A percentile compares a stretch with the other conserved stretches of the same genome.
Conservation (phyloP, 1,284 basidiomycete species). For the Neonothopanus nambi region DNA sequence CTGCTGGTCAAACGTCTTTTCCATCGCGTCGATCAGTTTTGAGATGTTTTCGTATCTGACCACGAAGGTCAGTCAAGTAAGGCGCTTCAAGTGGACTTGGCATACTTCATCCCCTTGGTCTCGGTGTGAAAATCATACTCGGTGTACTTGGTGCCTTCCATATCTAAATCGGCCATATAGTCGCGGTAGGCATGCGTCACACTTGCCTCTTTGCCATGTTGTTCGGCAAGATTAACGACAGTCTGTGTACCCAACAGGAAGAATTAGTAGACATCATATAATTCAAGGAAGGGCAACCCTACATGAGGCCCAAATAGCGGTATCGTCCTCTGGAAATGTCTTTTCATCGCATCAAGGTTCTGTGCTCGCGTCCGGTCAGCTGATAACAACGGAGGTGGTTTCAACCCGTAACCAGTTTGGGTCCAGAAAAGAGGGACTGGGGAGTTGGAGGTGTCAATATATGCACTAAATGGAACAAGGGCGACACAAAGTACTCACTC, state of each 20-base stretch:
- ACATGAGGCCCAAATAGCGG: conserved; percentile 80
- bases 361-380: conserved; percentile 75
- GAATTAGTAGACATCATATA: not conserved
- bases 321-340: conserved; percentile 75
- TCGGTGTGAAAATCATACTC: conserved; percentile 93
- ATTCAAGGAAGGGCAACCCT: conserved; percentile 3
- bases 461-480: not conserved
- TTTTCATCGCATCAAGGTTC: conserved; percentile 66
- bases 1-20: conserved; percentile 74
- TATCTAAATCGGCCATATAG: conserved; percentile 60
- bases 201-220: conserved; percentile 82
- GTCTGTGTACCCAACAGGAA: conserved; percentile 5
- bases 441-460: not conserved
- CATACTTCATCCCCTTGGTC: conserved; percentile 88
- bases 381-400: conserved; percentile 82
- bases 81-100: conserved; percentile 14
- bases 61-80: not conserved
- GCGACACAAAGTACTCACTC: conserved; percentile 54
- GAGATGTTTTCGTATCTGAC: conserved; percentile 86
- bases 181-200: conserved; percentile 82
- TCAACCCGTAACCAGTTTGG: conserved; percentile 82
- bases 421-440: conserved; percentile 89
- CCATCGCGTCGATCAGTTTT: conserved; percentile 71
- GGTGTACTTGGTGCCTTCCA: conserved; percentile 62
- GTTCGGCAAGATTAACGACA: conserved; percentile 79